These are phyloP conservation scores for Sugiyamaella mastotermitis DNA, from an alignment of 805 yeast genomes.

Conservation along the genomic window DNA sequence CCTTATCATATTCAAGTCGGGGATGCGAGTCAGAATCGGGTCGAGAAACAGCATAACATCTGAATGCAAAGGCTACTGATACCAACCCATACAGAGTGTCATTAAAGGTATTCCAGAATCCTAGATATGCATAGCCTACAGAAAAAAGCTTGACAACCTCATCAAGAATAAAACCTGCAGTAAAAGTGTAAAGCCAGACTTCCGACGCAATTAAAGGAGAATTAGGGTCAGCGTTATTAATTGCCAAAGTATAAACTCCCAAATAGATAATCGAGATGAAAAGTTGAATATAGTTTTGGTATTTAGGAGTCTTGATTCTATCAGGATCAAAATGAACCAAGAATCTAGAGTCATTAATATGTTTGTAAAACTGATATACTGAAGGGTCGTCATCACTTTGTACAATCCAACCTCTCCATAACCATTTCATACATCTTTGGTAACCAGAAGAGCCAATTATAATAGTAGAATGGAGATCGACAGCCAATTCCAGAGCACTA, in stretches of 20 bases:
- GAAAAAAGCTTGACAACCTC: slow-evolving; percentile 68
- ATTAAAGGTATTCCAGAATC: slow-evolving; percentile 76
- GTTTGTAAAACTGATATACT: slow-evolving; percentile 59
- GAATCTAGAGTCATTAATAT: slow-evolving; percentile 49
- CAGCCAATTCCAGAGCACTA: slow-evolving; percentile 80
- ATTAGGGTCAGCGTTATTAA: slow-evolving; percentile 49
- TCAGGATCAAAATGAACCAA: slow-evolving; percentile 71
- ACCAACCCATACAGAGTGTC: slow-evolving; percentile 59
- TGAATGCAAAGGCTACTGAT: slow-evolving; percentile 45
- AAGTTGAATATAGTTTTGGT: slow-evolving; percentile 72
- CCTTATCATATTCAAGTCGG: slow-evolving; percentile 37
- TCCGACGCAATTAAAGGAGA: slow-evolving; percentile 37
- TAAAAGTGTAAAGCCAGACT: slow-evolving; percentile 51
- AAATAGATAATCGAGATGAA: slow-evolving; percentile 59
- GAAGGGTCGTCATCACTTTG: slow-evolving; percentile 67
- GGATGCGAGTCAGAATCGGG: slow-evolving; percentile 6
- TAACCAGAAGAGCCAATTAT: slow-evolving; percentile 77
- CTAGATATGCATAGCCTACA: slow-evolving; percentile 64
- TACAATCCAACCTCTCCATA: slow-evolving; percentile 91
- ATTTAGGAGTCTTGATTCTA: slow-evolving; percentile 76
- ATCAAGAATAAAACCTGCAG: slow-evolving; percentile 60
- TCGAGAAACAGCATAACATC: slow-evolving; percentile 37
- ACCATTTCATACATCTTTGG: slow-evolving; percentile 81
- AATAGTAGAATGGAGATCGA: slow-evolving; percentile 73
- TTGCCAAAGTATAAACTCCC: slow-evolving; percentile 52